Conservation (phyloP, 345 rosid species). For the Adansonia digitata region DNA sequence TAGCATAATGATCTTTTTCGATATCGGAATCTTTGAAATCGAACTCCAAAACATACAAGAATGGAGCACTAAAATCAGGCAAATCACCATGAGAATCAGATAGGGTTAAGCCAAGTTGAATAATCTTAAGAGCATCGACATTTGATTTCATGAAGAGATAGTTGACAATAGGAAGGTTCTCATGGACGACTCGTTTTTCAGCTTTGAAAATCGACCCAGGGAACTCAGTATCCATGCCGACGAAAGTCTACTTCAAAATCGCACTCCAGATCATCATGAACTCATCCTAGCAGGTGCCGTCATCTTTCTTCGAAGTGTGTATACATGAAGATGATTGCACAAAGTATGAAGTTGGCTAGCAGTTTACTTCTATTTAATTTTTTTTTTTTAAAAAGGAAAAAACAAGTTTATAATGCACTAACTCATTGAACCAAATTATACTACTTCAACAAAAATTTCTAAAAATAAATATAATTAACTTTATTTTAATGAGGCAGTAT, state of each 20-base stretch:
- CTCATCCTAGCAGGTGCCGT: background rate
- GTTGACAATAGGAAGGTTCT: background rate
- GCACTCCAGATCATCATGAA: background rate
- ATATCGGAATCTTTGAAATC: slow-evolving; percentile 7
- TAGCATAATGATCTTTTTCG: background rate
- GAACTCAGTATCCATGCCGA: background rate
- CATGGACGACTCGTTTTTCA: background rate
- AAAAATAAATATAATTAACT: too few relatives aligned
- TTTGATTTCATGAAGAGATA: background rate
- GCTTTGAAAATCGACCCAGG: background rate
- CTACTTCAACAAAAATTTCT: too few relatives aligned
- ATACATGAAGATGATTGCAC: too few relatives aligned
- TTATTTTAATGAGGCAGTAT: too few relatives aligned
- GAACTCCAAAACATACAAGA: background rate
- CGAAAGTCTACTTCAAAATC: background rate
- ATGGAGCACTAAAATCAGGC: background rate
- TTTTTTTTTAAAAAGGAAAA: too few relatives aligned
- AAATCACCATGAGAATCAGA: background rate
- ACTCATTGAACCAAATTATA: too few relatives aligned
- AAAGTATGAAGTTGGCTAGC: too few relatives aligned
- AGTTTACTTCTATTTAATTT: too few relatives aligned
- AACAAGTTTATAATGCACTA: too few relatives aligned
- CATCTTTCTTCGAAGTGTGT: too few relatives aligned
- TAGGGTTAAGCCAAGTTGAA: slow-evolving; percentile 6
- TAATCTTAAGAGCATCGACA: background rate